These are phyloP conservation scores for Beauveria sp. DNA, from an alignment of 2,329 filamentous ascomycete genomes.

Conservation along the genomic window DNA sequence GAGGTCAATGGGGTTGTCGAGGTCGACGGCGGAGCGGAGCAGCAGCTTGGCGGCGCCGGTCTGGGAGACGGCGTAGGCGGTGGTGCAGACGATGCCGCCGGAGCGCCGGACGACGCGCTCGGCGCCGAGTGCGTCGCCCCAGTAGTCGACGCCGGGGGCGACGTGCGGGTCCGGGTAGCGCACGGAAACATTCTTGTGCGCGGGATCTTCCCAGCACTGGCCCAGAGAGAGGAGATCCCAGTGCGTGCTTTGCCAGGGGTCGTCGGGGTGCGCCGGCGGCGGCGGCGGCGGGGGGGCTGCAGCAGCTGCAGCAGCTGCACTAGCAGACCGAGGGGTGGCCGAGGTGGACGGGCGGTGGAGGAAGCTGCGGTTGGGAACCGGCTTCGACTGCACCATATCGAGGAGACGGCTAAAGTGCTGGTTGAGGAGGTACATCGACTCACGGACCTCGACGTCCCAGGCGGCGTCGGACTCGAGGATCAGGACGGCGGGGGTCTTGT, in stretches of 20 bases:
- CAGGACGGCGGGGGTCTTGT: constrained; percentile 16
- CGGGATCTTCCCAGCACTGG: constrained; percentile 5
- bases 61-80: constrained; percentile 21
- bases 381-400: background rate
- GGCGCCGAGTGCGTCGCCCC: constrained; percentile 14
- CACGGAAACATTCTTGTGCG: constrained; percentile 4
- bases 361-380: background rate
- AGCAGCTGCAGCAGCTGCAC: too few species aligned
- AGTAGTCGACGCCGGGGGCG: constrained; percentile 13
- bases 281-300: background rate
- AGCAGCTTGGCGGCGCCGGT: constrained; percentile 22
- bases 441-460: constrained; percentile 21
- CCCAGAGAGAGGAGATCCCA: constrained; percentile 11
- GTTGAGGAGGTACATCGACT: constrained; percentile 19
- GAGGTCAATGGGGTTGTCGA: constrained; percentile 21
- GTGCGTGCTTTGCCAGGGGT: constrained; percentile 11
- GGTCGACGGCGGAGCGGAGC: constrained; percentile 14
- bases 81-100: constrained; percentile 19
- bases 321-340: too few species aligned
- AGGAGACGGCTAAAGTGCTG: constrained; percentile 15
- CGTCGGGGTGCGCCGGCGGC: background rate
- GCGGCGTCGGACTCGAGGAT: constrained; percentile 23
- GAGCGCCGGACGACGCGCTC: constrained; percentile 19
- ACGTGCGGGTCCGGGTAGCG: constrained; percentile 16
- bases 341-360: background rate